Evolutionary conservation across 1,284 basidiomycete genomes (phyloP).

Genomic region (Heterobasidion occidentale): DNA sequence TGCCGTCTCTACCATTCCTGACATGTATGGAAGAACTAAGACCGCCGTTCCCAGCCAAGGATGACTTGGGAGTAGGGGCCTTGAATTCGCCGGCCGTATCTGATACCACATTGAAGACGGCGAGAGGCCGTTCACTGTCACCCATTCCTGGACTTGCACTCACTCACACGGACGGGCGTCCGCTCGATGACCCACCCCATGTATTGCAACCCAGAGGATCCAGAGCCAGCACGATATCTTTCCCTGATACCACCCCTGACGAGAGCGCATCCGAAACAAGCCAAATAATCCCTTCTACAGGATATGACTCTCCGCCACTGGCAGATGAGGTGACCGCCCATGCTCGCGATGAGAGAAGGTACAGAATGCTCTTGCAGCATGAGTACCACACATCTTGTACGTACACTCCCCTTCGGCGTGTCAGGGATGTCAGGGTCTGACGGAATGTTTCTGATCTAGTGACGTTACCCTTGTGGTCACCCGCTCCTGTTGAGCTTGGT

Average conservation of each 20-base stretch:
- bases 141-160: neutral
- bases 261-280: constrained; percentile 9
- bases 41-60: neutral
- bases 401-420: constrained; percentile 17
- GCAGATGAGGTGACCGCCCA: neutral
- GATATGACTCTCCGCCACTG: constrained; percentile 36
- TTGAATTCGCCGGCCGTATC: neutral
- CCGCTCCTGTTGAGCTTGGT: constrained; percentile 50
- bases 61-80: neutral
- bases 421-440: neutral
- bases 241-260: constrained; percentile 6
- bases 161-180: neutral
- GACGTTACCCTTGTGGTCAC: constrained; percentile 64
- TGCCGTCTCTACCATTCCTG: neutral
- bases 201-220: neutral
- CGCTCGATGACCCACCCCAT: too few relatives aligned
- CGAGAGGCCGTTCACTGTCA: neutral
- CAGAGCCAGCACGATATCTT: neutral
- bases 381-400: constrained; percentile 61
- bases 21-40: neutral
- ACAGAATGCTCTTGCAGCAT: constrained; percentile 52
- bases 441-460: constrained; percentile 30
- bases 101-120: neutral
- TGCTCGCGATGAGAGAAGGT: constrained; percentile 44
- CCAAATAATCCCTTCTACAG: constrained; percentile 13